Evolutionary conservation across 176 grass and related monocot genomes (phyloP).

Genomic region (Aegilops umbellulata): DNA sequence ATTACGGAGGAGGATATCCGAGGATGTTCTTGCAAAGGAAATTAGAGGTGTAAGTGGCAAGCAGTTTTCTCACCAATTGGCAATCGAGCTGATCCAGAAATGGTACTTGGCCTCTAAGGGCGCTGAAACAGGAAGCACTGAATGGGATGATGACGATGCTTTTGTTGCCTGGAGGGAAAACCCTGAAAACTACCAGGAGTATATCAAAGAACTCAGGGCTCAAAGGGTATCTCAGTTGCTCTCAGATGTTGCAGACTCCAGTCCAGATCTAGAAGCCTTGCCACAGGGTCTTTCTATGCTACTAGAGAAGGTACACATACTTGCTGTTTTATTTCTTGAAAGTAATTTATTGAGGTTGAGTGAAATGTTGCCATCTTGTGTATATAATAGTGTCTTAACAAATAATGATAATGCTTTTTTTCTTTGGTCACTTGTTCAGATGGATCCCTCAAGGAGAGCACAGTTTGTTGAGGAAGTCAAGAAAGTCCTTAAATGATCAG

Average conservation of each 20-base stretch:
- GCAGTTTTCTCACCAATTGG: constrained; percentile 47
- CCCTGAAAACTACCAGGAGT: constrained; percentile 62
- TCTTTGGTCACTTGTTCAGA: constrained; percentile 56
- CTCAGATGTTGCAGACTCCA: constrained; percentile 39
- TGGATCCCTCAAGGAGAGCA: constrained; percentile 72
- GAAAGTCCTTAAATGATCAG: constrained; percentile 50
- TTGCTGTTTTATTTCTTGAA: neutral
- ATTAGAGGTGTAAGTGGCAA: constrained; percentile 65
- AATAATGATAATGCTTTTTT: neutral
- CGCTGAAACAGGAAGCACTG: constrained; percentile 6
- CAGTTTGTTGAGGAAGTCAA: constrained; percentile 64
- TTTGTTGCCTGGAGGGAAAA: constrained; percentile 90
- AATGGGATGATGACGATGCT: constrained; percentile 89
- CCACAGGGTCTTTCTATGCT: constrained; percentile 73
- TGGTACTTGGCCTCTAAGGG: constrained; percentile 55
- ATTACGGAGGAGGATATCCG: constrained; percentile 65
- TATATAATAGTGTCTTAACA: neutral
- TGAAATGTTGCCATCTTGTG: neutral
- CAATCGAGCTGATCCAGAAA: constrained; percentile 69
- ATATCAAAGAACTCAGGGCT: constrained; percentile 71
- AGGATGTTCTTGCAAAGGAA: constrained; percentile 69
- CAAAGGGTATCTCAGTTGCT: constrained; percentile 63
- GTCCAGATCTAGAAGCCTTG: constrained; percentile 64
- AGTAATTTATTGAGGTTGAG: neutral
- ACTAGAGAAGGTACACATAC: constrained; percentile 73